Conservation (phyloP, 257 asterid species). For the Primulina huaijiensis region DNA sequence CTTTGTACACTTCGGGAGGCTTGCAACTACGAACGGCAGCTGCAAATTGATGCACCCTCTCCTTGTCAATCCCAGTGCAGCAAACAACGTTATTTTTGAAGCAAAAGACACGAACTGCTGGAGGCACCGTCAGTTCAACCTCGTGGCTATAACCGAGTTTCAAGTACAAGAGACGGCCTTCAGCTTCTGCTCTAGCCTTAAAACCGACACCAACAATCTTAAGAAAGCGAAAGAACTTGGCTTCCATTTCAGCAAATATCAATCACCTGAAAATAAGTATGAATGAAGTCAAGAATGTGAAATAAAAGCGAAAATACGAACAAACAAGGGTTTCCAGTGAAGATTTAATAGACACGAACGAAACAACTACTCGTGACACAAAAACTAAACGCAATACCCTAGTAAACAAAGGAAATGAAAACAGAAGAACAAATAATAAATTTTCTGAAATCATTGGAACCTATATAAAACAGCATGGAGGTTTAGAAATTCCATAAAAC, state of each 20-base stretch:
- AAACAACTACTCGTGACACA: neutral
- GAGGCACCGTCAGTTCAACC: conserved; percentile 57
- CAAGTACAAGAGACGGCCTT: conserved; percentile 68
- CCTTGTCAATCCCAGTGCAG: conserved; percentile 73
- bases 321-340: neutral
- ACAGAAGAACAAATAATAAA: neutral
- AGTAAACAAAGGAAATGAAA: neutral
- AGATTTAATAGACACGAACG: neutral
- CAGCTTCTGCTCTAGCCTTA: conserved; percentile 76
- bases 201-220: conserved; percentile 81
- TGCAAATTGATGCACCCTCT: conserved; percentile 64
- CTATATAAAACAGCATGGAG: neutral
- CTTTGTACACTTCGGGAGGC: conserved; percentile 70
- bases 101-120: conserved; percentile 66
- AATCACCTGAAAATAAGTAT: conserved; percentile 1
- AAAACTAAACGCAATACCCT: neutral
- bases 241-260: conserved; percentile 36
- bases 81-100: conserved; percentile 56
- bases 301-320: neutral
- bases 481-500: neutral
- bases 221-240: conserved; percentile 57
- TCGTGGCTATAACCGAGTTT: conserved; percentile 75
- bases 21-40: conserved; percentile 61
- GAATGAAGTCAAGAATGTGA: neutral
- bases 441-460: neutral